Conservation (phyloP, 257 asterid genomes). For the Anisodus tanguticus region DNA sequence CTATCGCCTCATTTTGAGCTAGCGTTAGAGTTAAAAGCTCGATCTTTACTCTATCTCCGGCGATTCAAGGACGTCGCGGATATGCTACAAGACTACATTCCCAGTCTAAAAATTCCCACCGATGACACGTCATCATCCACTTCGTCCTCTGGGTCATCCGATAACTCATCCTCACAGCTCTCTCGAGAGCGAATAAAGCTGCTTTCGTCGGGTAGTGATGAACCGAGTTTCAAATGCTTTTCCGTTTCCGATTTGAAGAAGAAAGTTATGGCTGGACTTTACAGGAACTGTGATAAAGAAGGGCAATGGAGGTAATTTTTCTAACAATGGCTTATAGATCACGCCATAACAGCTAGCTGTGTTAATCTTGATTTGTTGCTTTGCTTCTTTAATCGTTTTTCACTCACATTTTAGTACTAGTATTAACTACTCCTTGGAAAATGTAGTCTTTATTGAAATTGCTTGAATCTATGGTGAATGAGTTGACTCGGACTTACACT, state of each 20-base stretch:
- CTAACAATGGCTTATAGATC: slow-evolving; percentile 42
- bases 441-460: slow-evolving; percentile 15
- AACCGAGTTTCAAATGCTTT: slow-evolving; percentile 69
- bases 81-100: slow-evolving; percentile 88
- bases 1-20: slow-evolving; percentile 79
- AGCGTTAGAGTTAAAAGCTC: slow-evolving; percentile 79
- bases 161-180: slow-evolving; percentile 63
- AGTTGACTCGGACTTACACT: neutral
- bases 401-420: slow-evolving; percentile 29
- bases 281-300: slow-evolving; percentile 66
- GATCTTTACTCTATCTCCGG: slow-evolving; percentile 75
- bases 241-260: slow-evolving; percentile 82
- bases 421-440: neutral
- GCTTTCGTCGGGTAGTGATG: slow-evolving; percentile 61
- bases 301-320: slow-evolving; percentile 87
- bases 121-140: slow-evolving; percentile 59
- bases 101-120: slow-evolving; percentile 63
- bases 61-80: slow-evolving; percentile 89
- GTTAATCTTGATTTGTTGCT: neutral
- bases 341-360: slow-evolving; percentile 47
- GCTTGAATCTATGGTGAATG: neutral
- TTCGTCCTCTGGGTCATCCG: slow-evolving; percentile 51
- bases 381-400: neutral
- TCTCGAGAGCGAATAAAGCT: slow-evolving; percentile 75
- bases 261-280: slow-evolving; percentile 76